Evolutionary conservation across 331 rosid species (phyloP).

Genomic region (Rosa hybrid): DNA sequence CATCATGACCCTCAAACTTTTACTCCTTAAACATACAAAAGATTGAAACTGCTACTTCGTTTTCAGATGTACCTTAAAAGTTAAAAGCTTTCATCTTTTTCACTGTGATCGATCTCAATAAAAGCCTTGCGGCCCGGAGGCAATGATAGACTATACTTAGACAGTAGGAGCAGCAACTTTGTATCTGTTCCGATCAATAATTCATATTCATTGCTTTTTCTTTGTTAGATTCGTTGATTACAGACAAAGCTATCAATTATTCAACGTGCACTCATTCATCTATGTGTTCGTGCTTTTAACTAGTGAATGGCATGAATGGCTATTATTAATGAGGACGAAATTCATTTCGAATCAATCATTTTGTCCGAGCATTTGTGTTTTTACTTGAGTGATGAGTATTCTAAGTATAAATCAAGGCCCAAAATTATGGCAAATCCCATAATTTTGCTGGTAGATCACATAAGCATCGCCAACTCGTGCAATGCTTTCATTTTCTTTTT

Average conservation of each 20-base stretch:
- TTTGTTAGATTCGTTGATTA: neutral
- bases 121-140: slow-evolving; percentile 27
- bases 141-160: neutral
- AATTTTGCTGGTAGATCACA: neutral
- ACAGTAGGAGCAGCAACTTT: slow-evolving; percentile 5
- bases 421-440: slow-evolving; percentile 27
- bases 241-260: slow-evolving; percentile 15
- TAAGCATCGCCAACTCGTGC: neutral
- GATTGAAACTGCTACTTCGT: neutral
- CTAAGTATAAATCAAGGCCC: slow-evolving; percentile 13
- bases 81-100: neutral
- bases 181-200: neutral
- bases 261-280: slow-evolving; percentile 11
- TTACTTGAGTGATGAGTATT: slow-evolving; percentile 14
- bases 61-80: neutral
- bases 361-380: slow-evolving; percentile 24
- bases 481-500: neutral
- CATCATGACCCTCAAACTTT: neutral
- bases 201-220: neutral
- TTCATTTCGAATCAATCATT: slow-evolving; percentile 41
- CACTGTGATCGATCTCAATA: neutral
- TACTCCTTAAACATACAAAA: slow-evolving; percentile 1
- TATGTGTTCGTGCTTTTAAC: slow-evolving; percentile 8
- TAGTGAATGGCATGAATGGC: slow-evolving; percentile 34
- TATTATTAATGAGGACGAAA: slow-evolving; percentile 28